phyloP scores from a whole-genome alignment of 495 filamentous ascomycete genomes.

The Gamarada debralockiae region DNA sequence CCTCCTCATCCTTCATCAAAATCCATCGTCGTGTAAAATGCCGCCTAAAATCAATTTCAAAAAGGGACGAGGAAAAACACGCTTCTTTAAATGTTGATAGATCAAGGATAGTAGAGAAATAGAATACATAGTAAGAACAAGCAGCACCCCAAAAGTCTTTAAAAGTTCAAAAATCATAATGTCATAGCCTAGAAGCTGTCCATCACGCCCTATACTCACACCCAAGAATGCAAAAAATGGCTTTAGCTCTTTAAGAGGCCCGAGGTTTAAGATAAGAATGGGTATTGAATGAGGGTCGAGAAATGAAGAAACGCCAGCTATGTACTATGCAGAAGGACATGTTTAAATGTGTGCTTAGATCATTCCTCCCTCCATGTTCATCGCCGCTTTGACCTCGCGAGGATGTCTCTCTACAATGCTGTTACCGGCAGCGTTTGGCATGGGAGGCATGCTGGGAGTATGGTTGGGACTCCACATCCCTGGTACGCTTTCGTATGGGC shows the following conservation, averaged over 20 bases:
- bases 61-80: slow-evolving; percentile 7
- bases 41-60: not conserved
- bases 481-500: slow-evolving; percentile 57
- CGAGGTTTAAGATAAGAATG: slow-evolving; percentile 8
- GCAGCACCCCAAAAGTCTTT: not conserved
- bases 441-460: not conserved
- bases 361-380: slow-evolving; percentile 31
- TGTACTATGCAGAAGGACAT: slow-evolving; percentile 10
- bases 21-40: slow-evolving; percentile 2
- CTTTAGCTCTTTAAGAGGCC: slow-evolving; percentile 1
- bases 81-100: slow-evolving; percentile 6
- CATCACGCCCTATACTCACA: slow-evolving; percentile 8
- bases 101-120: slow-evolving; percentile 17
- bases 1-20: slow-evolving; percentile 3
- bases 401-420: slow-evolving; percentile 34
- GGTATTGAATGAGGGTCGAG: slow-evolving; percentile 18
- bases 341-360: slow-evolving; percentile 13
- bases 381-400: slow-evolving; percentile 35
- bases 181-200: slow-evolving; percentile 15
- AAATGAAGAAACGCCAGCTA: slow-evolving; percentile 7
- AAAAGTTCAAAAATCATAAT: slow-evolving; percentile 7
- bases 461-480: slow-evolving; percentile 16
- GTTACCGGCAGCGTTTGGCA: slow-evolving; percentile 1
- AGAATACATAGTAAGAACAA: slow-evolving; percentile 11
- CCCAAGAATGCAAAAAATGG: slow-evolving; percentile 8